These are phyloP conservation scores for Ocimum tenuiflorum DNA, from an alignment of 257 asterid species.

Conservation along the genomic window DNA sequence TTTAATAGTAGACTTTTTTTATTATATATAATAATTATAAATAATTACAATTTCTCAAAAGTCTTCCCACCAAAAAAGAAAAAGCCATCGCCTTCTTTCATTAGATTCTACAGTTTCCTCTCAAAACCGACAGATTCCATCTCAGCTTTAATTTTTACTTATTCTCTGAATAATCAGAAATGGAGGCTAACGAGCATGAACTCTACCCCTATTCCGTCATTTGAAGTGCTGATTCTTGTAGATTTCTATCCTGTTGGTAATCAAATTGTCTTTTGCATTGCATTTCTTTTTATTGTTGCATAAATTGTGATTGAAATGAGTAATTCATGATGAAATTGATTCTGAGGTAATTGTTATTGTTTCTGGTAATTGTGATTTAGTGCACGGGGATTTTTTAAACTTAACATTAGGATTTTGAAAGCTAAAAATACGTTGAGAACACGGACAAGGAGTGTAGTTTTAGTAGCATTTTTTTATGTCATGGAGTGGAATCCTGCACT, in stretches of 20 bases:
- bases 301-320: background rate
- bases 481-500: background rate
- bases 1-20: conserved; percentile 5
- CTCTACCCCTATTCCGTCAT: conserved; percentile 48
- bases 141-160: background rate
- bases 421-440: background rate
- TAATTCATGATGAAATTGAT: background rate
- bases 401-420: background rate
- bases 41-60: conserved; percentile 10
- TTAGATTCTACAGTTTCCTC: conserved; percentile 9
- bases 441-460: background rate
- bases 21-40: too few relatives aligned
- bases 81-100: conserved; percentile 21
- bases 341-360: background rate
- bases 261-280: background rate
- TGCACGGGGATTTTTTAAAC: too few relatives aligned
- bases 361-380: background rate
- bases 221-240: conserved; percentile 31
- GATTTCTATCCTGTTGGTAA: conserved; percentile 2
- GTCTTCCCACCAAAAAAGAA: conserved; percentile 58
- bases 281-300: background rate
- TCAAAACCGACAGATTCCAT: conserved; percentile 2
- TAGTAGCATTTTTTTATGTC: background rate
- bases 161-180: conserved; percentile 1
- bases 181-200: conserved; percentile 63